Evolutionary conservation across 2,329 filamentous ascomycete genomes (phyloP).

Genomic region (Alternaria hordeiaustralica): DNA sequence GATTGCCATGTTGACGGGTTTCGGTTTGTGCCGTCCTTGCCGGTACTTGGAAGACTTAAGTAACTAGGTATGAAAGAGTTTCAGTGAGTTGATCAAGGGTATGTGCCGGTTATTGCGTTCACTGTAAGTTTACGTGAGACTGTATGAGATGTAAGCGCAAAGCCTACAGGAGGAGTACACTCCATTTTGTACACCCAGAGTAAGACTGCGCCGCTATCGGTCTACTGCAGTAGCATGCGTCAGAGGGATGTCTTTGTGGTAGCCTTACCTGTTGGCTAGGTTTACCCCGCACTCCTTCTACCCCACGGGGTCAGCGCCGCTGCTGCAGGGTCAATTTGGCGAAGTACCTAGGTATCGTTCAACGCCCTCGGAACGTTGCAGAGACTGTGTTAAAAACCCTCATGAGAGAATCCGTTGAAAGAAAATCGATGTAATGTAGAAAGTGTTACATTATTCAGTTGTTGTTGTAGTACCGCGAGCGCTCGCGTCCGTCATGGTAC

Average conservation of each 20-base stretch:
- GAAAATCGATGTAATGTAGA: background rate
- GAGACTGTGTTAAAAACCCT: background rate
- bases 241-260: constrained; percentile 31
- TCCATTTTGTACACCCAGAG: constrained; percentile 16
- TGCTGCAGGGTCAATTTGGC: background rate
- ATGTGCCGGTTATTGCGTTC: background rate
- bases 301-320: constrained; percentile 30
- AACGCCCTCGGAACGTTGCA: background rate
- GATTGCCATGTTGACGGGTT: constrained; percentile 37
- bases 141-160: background rate
- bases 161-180: background rate
- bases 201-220: constrained; percentile 37
- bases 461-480: background rate
- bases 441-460: background rate
- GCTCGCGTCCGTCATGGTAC: background rate
- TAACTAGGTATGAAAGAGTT: background rate
- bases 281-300: constrained; percentile 41
- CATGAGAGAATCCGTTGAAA: background rate
- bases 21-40: background rate
- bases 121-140: background rate
- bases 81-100: background rate
- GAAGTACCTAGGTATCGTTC: background rate
- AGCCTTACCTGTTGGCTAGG: constrained; percentile 28
- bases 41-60: too few species aligned
- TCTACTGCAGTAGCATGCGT: constrained; percentile 22